Base-by-base conservation (phyloP, 2,329 filamentous ascomycete genomes). In the Hyphodiscus sp. region DNA sequence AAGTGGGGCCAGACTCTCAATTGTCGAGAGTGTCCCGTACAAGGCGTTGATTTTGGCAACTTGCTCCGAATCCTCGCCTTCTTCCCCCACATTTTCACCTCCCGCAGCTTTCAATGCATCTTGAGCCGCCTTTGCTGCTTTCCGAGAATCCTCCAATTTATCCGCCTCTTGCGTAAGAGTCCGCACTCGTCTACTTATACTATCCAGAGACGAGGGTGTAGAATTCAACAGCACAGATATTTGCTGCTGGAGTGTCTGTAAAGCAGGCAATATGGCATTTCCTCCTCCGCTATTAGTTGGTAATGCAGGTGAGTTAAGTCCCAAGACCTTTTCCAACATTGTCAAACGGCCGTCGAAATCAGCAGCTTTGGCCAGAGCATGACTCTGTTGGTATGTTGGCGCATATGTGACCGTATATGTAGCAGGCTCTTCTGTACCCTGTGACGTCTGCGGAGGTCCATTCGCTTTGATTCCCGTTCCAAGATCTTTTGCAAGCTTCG, bases 41-140 rank as follows among this genome's bases (percentile, higher is more conserved):
- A 99, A 80, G 1, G 91, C 89, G 60, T 95, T 94, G 68, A 99
- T 87, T 69, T 96, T 96, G 50, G 88, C 79, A 42, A 84, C 79
- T 63, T 95, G 87, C 63, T 95, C 90, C 9, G 78, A 73, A 58
- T 85, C 76, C 53, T 80, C 73, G 8, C 61, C 69, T 9, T 85
- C 76, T 53, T 76, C 72, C 4, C 72, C 18, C 29, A 74, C 70
- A 29, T 50, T 43, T n/a, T 66, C 65, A 19, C 54, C 64, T 26
- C 61, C 65, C 6, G 73, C 69, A 10, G 75, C 74, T 55, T 61
- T 62, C 20, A 85, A 71, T 26, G 80, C 78, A 52, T 86, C 83
- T 57, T 85, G 77, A 1, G 83, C 76, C 41, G 73, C 73, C 64
- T 81, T 85, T 41, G 83, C 83, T 50, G 81, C 79, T 63, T 78